Base-by-base conservation (phyloP, 2,329 filamentous ascomycete species). In the Aspergillus clavatus region DNA sequence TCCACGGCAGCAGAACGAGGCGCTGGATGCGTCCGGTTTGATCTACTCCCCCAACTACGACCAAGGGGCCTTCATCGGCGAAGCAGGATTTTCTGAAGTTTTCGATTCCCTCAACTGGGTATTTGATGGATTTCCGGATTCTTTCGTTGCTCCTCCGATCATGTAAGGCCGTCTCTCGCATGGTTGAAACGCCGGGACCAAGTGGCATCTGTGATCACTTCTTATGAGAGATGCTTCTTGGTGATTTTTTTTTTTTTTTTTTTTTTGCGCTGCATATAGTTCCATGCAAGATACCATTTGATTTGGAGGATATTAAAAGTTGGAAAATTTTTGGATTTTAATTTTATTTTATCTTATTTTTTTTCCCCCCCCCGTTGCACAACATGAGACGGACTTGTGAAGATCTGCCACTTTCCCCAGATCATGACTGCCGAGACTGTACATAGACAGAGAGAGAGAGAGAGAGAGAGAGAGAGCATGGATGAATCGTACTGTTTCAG, bases 31-130 rank as follows among this genome's bases (percentile, higher is more conserved):
- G 28, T 48, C 60, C 5, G 55, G 55, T 3, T 42, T 67, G 52
- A 60, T 69, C 31, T 55, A 67, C 18, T 54, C 65, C 5, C 43
- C 59, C 8, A 62, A 66, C 29, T 68, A 68, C 40, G 64, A 67
- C 29, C 63, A 67, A 46, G 55, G 59, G 28, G 61, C 60, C 2
- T 68, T 69, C 27, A 66, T 69, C 47, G 63, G 59, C 23, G 66
- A 68, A 41, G 59, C 71, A 47, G 76, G 77, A 54, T 84, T 87
- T 49, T 79, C 78, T 33, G 78, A 86, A 47, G 87, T 93, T 50
- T 95, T 94, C 62, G 89, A 95, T 67, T 87, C 89, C 0, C 79
- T 95, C 54, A 87, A 90, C 63, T 95, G 90, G 89, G 89, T 94
- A 73, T 75, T 95, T 56, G 89, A 95, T 62, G 87, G 87, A 12